Base-by-base conservation (phyloP, 31 red algal species). In the Odonthalia washingtoniensis region DNA sequence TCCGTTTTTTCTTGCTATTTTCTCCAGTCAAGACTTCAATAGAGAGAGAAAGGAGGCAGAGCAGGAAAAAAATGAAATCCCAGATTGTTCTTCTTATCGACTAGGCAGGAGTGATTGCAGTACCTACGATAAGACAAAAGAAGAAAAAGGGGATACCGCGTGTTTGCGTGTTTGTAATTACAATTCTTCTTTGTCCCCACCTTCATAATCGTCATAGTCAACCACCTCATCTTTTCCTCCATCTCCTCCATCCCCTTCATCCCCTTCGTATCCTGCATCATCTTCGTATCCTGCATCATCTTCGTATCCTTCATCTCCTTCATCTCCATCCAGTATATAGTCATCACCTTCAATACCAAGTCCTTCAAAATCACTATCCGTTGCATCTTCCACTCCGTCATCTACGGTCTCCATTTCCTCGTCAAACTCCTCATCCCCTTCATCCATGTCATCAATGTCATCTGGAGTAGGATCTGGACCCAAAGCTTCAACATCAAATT, bases 401-500 rank as follows among this genome's bases (percentile, higher is more conserved):
- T 83, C 80, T 18, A 17, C 74, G 33, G 16, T 40, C 1, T 78
- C 65, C 21, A 67, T 76, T n/a, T 82, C 78, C n/a, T 74, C 18
- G 3, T 74, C 77, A 81, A 31, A 42, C 3, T 72, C 85, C 6
- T 80, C 53, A 26, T 72, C 72, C 30, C 37, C 72, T 41, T 86
- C 82, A 1, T 75, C 75, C 14, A 43, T 80, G 0, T 84, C 78
- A n/a, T 88, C 85, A 1, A 83, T 79, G 33, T 85, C 74, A 64
- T 85, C 86, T 0, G 86, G 81, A 31, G 68, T 74, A 14, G 86
- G 81, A 60, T 89, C 85, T 69, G 89, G 86, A 6, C 82, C 86
- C 31, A 94, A 68, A 26, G 72, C 74, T 53, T 49, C 40, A 5
- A 70, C 62, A 52, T 94, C 92, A 82, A 94, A 86, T 46, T 94